Evolutionary conservation across 2,329 filamentous ascomycete genomes (phyloP).

Genomic region (Parafenestella ontariensis): DNA sequence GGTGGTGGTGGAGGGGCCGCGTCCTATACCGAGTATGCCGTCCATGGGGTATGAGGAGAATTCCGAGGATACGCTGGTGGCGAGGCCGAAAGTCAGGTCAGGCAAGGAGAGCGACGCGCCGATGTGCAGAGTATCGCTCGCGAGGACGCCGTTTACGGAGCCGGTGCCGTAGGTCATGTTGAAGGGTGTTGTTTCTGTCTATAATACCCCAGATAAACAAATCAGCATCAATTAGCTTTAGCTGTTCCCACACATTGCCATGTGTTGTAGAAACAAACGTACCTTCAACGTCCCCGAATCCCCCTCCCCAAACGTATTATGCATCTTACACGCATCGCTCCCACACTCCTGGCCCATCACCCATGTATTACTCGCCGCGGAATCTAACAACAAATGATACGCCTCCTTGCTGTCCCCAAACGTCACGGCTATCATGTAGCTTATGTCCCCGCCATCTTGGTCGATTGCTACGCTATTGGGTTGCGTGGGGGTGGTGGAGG

Average conservation of each 20-base stretch:
- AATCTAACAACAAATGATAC: slow-evolving; percentile 63
- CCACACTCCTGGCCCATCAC: slow-evolving; percentile 77
- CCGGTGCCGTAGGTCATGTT: slow-evolving; percentile 79
- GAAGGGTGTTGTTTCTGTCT: slow-evolving; percentile 63
- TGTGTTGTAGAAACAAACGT: slow-evolving; percentile 2
- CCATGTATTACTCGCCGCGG: slow-evolving; percentile 74
- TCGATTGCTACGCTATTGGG: slow-evolving; percentile 59
- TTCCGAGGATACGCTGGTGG: slow-evolving; percentile 72
- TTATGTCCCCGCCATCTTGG: slow-evolving; percentile 62
- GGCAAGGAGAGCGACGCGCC: slow-evolving; percentile 71
- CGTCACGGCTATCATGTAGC: slow-evolving; percentile 60
- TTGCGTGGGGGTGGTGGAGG: slow-evolving; percentile 38
- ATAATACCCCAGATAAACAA: no score
- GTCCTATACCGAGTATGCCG: slow-evolving; percentile 81
- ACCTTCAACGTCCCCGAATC: slow-evolving; percentile 69
- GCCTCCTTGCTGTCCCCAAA: slow-evolving; percentile 59
- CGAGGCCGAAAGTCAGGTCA: slow-evolving; percentile 74
- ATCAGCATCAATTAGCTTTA: background rate
- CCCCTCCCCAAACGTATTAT: slow-evolving; percentile 71
- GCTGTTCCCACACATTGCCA: background rate
- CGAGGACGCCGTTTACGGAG: slow-evolving; percentile 70
- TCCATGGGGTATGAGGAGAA: slow-evolving; percentile 84
- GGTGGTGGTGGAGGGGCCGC: slow-evolving; percentile 51
- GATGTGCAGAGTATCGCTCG: slow-evolving; percentile 71
- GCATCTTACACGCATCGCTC: slow-evolving; percentile 69